Conservation (phyloP, 2,329 filamentous ascomycete genomes). For the Coleophoma crateriformis region DNA sequence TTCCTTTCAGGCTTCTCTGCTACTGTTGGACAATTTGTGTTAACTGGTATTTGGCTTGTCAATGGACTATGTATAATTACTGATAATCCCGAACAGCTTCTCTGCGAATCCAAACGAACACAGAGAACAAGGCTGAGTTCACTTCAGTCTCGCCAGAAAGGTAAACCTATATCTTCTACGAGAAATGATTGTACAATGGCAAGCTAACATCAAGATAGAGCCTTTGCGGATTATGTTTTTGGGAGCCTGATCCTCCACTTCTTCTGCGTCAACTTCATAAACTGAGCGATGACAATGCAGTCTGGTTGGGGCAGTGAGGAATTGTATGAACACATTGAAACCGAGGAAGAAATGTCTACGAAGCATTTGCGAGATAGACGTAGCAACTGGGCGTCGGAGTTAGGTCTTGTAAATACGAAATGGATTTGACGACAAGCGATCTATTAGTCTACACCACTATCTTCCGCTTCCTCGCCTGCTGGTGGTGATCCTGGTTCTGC, state of each 20-base stretch:
- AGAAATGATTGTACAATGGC: too few species aligned
- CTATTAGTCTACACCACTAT: constrained; percentile 23
- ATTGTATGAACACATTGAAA: too few species aligned
- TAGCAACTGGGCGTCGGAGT: not conserved
- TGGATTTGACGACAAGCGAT: not conserved
- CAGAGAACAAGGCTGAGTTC: constrained; percentile 75
- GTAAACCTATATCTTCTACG: constrained; percentile 35
- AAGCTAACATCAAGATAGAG: constrained; percentile 44
- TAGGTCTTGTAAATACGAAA: not conserved
- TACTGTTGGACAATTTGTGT: constrained; percentile 94
- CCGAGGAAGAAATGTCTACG: too few species aligned
- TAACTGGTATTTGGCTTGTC: constrained; percentile 61
- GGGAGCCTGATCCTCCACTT: constrained; percentile 95
- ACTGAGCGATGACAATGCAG: constrained; percentile 47
- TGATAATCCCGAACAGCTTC: constrained; percentile 41
- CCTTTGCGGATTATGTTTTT: constrained; percentile 94
- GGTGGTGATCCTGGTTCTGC: constrained; percentile 16
- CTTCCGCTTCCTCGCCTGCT: constrained; percentile 13
- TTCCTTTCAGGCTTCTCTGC: constrained; percentile 94
- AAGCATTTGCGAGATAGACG: constrained; percentile 1
- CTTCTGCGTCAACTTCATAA: constrained; percentile 99
- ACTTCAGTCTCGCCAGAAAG: constrained; percentile 73
- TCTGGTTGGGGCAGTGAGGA: too few species aligned
- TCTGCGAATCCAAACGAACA: constrained; percentile 86
- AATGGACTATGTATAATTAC: not conserved